A percentile compares a stretch with the other conserved stretches of the same genome.
These are phyloP conservation scores for Triticum monococcum DNA, from an alignment of 176 grass and related monocot genomes.

Conservation along the genomic window DNA sequence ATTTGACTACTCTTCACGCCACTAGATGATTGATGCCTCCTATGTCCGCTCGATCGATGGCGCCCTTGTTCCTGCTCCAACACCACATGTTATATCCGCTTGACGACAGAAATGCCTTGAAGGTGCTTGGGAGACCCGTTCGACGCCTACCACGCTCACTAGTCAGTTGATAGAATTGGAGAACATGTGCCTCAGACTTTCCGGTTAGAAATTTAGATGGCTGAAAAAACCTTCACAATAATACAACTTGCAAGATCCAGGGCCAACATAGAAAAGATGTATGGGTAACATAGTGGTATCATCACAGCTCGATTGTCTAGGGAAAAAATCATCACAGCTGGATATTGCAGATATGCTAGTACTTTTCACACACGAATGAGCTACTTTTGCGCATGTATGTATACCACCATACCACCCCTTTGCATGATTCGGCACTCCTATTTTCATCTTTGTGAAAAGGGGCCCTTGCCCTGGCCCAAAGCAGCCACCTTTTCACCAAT, in stretches of 20 bases:
- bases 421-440: neutral
- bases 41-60: no score
- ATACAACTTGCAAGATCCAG: neutral
- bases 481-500: slow-evolving; percentile 14
- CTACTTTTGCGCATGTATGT: neutral
- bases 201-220: neutral
- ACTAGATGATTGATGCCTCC: no score
- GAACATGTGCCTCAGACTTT: neutral
- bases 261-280: neutral
- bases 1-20: no score
- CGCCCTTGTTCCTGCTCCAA: no score
- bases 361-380: neutral
- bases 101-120: no score
- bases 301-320: neutral
- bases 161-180: neutral
- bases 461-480: neutral
- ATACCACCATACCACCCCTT: neutral
- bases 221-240: neutral
- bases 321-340: neutral
- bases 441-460: slow-evolving; percentile 27
- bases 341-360: neutral
- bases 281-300: neutral
- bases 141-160: neutral
- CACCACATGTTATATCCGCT: no score
- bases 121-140: no score